Conservation (phyloP, 2,329 filamentous ascomycete genomes). For the Rachicladosporium sp. region DNA sequence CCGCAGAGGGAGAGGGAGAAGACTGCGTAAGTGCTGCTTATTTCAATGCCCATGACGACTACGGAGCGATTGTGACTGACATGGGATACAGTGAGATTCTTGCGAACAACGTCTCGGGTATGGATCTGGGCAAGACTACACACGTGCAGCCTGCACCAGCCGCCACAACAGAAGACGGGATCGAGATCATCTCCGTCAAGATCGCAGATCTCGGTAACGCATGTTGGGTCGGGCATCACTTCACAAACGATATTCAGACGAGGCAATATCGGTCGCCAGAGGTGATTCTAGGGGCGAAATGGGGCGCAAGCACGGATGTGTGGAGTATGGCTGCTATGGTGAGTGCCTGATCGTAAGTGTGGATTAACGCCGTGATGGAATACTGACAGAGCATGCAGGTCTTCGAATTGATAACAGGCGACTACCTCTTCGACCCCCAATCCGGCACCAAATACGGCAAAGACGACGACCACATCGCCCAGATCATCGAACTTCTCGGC, state of each 20-base stretch:
- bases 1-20: slow-evolving; percentile 75
- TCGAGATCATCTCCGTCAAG: slow-evolving; percentile 90
- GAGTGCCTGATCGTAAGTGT: slow-evolving; percentile 23
- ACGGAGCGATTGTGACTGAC: slow-evolving; percentile 19
- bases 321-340: slow-evolving; percentile 99
- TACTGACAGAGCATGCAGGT: slow-evolving; percentile 45
- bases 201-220: slow-evolving; percentile 97
- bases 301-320: slow-evolving; percentile 97
- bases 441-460: slow-evolving; percentile 98
- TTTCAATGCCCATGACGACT: no score
- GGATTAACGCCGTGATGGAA: not conserved
- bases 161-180: slow-evolving; percentile 45
- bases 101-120: slow-evolving; percentile 85
- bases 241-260: slow-evolving; percentile 98
- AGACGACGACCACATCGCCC: slow-evolving; percentile 97
- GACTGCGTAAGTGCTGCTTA: slow-evolving; percentile 87
- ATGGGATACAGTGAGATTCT: slow-evolving; percentile 61
- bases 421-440: slow-evolving; percentile 97
- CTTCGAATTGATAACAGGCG: slow-evolving; percentile 94
- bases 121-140: slow-evolving; percentile 69
- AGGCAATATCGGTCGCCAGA: slow-evolving; percentile 94
- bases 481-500: slow-evolving; percentile 93
- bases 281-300: slow-evolving; percentile 91
- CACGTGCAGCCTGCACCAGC: slow-evolving; percentile 26
- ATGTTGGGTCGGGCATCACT: slow-evolving; percentile 97